Conservation (phyloP, 108 stramenopile species). For the Aurantiochytrium sp. region DNA sequence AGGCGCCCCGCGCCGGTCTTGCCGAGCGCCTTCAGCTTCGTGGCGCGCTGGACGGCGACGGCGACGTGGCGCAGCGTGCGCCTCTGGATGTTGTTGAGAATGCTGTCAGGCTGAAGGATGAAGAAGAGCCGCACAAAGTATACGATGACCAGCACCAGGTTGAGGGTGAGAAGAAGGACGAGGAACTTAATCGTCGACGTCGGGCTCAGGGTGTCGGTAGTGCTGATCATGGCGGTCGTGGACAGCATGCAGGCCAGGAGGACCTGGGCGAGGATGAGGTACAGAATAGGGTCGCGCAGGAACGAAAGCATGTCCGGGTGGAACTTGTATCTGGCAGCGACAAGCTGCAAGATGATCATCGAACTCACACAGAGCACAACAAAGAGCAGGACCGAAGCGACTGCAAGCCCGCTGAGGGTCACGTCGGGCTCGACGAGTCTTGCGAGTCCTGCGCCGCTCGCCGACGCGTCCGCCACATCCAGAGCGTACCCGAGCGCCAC, state of each 20-base stretch:
- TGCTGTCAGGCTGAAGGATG: background rate
- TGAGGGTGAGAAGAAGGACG: background rate
- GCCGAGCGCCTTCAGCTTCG: background rate
- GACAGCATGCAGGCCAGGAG: background rate
- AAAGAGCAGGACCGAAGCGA: background rate
- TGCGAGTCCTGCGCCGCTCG: too few relatives aligned
- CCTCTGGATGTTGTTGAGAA: background rate
- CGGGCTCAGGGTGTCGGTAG: background rate
- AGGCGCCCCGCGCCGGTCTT: background rate
- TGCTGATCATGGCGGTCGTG: background rate
- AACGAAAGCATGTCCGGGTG: slow-evolving; percentile 21
- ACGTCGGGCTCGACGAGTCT: background rate
- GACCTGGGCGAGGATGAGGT: background rate
- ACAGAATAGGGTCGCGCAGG: background rate
- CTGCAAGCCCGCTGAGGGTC: background rate
- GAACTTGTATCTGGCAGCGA: slow-evolving; percentile 10
- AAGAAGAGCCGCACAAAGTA: background rate
- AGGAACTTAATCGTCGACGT: background rate
- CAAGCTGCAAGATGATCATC: slow-evolving; percentile 33
- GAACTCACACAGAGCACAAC: background rate
- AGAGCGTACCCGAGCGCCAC: background rate
- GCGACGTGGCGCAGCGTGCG: background rate
- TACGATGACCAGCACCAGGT: background rate
- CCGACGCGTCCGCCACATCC: background rate
- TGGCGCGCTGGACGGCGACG: background rate